Base-by-base conservation (phyloP, 1,139 yeast species). In the Suhomyces choctaworum region DNA sequence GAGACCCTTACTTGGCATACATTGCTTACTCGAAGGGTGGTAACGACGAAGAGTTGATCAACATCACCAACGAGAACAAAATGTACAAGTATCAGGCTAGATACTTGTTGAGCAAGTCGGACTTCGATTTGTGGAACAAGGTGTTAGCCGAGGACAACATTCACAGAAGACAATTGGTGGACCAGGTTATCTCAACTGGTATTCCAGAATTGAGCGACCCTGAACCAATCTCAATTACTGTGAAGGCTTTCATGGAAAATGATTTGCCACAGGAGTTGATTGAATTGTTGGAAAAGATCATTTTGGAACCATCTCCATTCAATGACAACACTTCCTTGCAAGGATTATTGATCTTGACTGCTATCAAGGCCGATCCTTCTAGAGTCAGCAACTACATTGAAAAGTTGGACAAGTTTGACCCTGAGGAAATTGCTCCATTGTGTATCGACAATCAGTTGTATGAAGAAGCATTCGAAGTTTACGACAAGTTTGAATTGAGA, bases 1-100 rank as follows among this genome's bases (percentile, higher is more conserved):
- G 98, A 64, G 99, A 92, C 58, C 99, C 99, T 43, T 92, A 88
- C 68, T 74, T 92, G 61, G 99, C 98, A 13, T 92, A 88, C 63
- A 92, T 92, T 65, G 95, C 96, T 37, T 92, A 92, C 63, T 95
- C 95, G 46, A 90, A 89, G 67, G 99, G 99, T 58, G 73, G 77
- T 39, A 90, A 92, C 54, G 96, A 92, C 60, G 82, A 74, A 43
- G 98, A 92, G 62, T 78, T 92, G 56, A 79, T 92, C 54, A 74
- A 80, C 54, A 89, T 92, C 60, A 92, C 98, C 50, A 92, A 92
- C 59, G 98, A 94, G 57, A 92, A 92, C 64, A 80, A 94, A 52
- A 92, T 92, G 99, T 92, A 86, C 75, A 94, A 94, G 65, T 92
- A 92, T 64, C 98, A 94, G 72, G 98, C 98, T 10, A 82, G 97